Conservation (phyloP, 2,329 filamentous ascomycete genomes). For the Fusarium annulatum region DNA sequence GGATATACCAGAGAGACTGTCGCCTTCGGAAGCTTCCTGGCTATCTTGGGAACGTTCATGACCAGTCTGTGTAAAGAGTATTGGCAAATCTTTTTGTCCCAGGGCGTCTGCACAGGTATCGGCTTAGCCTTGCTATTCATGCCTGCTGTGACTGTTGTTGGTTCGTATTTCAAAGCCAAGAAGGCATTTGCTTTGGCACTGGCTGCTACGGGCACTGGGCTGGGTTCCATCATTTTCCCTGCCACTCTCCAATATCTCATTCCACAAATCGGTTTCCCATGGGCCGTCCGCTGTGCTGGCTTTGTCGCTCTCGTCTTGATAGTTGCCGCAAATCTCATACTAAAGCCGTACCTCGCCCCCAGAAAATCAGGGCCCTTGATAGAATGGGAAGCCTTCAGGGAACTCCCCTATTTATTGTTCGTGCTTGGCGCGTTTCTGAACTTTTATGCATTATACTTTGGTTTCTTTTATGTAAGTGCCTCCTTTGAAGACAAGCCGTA, state of each 20-base stretch:
- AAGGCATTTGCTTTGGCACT: slow-evolving; percentile 69
- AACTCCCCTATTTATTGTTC: slow-evolving; percentile 65
- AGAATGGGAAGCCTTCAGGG: slow-evolving; percentile 67
- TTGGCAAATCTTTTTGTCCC: slow-evolving; percentile 65
- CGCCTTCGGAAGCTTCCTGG: slow-evolving; percentile 53
- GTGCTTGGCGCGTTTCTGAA: slow-evolving; percentile 61
- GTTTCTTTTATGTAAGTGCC: slow-evolving; percentile 57
- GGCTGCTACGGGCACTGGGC: slow-evolving; percentile 67
- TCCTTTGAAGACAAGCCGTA: slow-evolving; percentile 44
- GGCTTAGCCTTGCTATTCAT: slow-evolving; percentile 69
- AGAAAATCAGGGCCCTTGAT: slow-evolving; percentile 62
- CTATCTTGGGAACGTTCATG: slow-evolving; percentile 60
- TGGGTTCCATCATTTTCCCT: slow-evolving; percentile 68
- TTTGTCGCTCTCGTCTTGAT: slow-evolving; percentile 68
- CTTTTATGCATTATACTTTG: slow-evolving; percentile 54
- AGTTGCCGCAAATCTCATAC: slow-evolving; percentile 51
- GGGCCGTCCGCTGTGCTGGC: slow-evolving; percentile 72
- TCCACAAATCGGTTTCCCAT: slow-evolving; percentile 68
- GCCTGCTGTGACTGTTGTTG: slow-evolving; percentile 68
- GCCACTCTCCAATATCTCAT: slow-evolving; percentile 67
- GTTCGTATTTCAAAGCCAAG: slow-evolving; percentile 69
- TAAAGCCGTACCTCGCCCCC: slow-evolving; percentile 60
- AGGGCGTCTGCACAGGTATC: slow-evolving; percentile 63
- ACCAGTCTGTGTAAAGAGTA: slow-evolving; percentile 58
- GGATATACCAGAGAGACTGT: slow-evolving; percentile 59